A percentile compares a stretch with the other conserved stretches of the same genome.
phyloP scores from a whole-genome alignment of 106 monocot genomes.

The Ottelia alismoides region DNA sequence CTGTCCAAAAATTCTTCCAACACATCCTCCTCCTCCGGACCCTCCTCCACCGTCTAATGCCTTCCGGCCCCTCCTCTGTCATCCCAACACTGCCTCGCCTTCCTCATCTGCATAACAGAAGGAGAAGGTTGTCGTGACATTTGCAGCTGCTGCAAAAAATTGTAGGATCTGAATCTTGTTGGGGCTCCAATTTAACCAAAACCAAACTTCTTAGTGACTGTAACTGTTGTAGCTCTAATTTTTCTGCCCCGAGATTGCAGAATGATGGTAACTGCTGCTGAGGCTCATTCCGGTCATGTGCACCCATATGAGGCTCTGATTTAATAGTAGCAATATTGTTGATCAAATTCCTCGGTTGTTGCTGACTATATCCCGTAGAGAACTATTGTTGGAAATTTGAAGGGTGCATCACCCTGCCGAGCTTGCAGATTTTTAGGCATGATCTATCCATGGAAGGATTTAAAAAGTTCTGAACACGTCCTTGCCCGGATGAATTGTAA shows the following conservation, averaged over 20 bases:
- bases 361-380: constrained; percentile 12
- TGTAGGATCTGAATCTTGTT: constrained; percentile 10
- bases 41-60: no score
- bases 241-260: constrained; percentile 13
- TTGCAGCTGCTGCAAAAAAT: constrained; percentile 13
- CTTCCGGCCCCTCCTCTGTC: no score
- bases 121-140: constrained; percentile 6
- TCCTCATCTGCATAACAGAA: constrained; percentile 9
- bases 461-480: no score
- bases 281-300: constrained; percentile 11
- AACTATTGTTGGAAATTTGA: constrained; percentile 26
- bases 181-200: constrained; percentile 34
- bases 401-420: constrained; percentile 13
- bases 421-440: constrained; percentile 1
- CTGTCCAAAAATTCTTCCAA: no score
- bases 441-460: neutral
- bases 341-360: constrained; percentile 16
- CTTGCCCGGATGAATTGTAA: no score
- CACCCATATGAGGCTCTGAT: constrained; percentile 20
- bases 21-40: no score
- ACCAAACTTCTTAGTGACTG: constrained; percentile 25
- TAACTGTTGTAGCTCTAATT: constrained; percentile 25
- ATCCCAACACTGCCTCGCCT: no score
- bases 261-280: constrained; percentile 6
- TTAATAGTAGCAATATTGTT: constrained; percentile 12